phyloP scores from a whole-genome alignment of 2,329 filamentous ascomycete genomes.

The Fusarium stilboides region DNA sequence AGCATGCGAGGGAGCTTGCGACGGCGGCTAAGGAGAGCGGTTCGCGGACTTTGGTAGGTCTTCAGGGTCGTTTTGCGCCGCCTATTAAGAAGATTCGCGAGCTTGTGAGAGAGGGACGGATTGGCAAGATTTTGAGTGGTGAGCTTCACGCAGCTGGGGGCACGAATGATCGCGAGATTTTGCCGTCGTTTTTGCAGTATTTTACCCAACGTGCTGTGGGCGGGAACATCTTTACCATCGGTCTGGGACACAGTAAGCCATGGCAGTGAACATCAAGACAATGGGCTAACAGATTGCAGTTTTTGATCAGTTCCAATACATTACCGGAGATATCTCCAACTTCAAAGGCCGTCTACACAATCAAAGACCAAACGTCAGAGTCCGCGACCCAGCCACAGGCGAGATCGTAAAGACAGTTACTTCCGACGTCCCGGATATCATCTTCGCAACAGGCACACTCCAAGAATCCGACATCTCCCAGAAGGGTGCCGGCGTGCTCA shows the following conservation, averaged over 20 bases:
- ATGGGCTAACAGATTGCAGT: conserved; percentile 48
- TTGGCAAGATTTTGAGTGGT: conserved; percentile 69
- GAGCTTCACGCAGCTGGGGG: conserved; percentile 60
- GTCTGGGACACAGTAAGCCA: conserved; percentile 59
- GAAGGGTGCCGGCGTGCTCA: conserved; percentile 58
- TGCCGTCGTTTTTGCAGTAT: conserved; percentile 60
- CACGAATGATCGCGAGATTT: conserved; percentile 51
- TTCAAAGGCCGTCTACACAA: conserved; percentile 60
- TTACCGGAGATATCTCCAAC: conserved; percentile 62
- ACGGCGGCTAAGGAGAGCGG: conserved; percentile 53
- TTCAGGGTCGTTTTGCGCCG: conserved; percentile 67
- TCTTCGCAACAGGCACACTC: conserved; percentile 57
- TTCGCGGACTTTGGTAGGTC: conserved; percentile 61
- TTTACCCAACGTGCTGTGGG: conserved; percentile 64
- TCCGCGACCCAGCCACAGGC: conserved; percentile 54
- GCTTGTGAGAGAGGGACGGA: conserved; percentile 60
- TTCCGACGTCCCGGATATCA: conserved; percentile 63
- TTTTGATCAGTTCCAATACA: conserved; percentile 62
- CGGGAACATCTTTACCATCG: conserved; percentile 61
- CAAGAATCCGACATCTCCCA: conserved; percentile 42
- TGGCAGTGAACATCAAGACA: accelerated
- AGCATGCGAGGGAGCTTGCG: conserved; percentile 60
- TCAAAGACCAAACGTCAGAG: conserved; percentile 58
- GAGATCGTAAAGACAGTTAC: conserved; percentile 52
- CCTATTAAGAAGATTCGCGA: conserved; percentile 60